Conservation (phyloP, 208 protist species). For the Crithidia acanthocephali region DNA sequence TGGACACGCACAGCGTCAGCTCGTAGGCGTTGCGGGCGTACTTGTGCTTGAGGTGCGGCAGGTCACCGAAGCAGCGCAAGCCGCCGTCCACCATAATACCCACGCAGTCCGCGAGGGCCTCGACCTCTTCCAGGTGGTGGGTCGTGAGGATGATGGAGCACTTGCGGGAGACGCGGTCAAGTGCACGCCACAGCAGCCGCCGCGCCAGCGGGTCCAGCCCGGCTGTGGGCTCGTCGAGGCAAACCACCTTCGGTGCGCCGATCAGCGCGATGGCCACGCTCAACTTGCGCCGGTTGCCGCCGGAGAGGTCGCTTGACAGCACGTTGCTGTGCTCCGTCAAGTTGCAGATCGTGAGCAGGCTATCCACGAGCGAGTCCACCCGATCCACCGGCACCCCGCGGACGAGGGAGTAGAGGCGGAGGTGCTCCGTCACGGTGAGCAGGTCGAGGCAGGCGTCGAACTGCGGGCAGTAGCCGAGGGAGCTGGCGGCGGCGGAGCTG, state of each 20-base stretch:
- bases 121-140: conserved; percentile 94
- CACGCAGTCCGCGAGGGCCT: conserved; percentile 81
- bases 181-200: conserved; percentile 78
- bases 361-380: conserved; percentile 30
- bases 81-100: conserved; percentile 91
- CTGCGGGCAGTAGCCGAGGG: conserved; percentile 96
- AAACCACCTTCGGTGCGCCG: conserved; percentile 61
- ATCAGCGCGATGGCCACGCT: conserved; percentile 77
- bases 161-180: conserved; percentile 57
- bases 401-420: conserved; percentile 88
- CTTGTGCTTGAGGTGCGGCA: conserved; percentile 85
- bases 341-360: conserved; percentile 38
- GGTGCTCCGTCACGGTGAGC: conserved; percentile 93
- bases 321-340: conserved; percentile 45
- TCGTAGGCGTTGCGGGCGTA: conserved; percentile 82
- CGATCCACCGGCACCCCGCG: conserved; percentile 50
- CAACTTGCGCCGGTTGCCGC: conserved; percentile 86
- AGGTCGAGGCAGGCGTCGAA: conserved; percentile 94
- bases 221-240: conserved; percentile 79
- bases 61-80: conserved; percentile 88
- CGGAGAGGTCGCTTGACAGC: conserved; percentile 38
- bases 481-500: conserved; percentile 26
- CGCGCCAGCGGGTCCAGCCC: conserved; percentile 81
- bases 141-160: conserved; percentile 92
- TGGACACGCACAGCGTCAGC: conserved; percentile 54